A percentile compares a stretch with the other conserved stretches of the same genome.
phyloP scores from a whole-genome alignment of 2,329 filamentous ascomycete genomes.

The Sporothrix curviconia region DNA sequence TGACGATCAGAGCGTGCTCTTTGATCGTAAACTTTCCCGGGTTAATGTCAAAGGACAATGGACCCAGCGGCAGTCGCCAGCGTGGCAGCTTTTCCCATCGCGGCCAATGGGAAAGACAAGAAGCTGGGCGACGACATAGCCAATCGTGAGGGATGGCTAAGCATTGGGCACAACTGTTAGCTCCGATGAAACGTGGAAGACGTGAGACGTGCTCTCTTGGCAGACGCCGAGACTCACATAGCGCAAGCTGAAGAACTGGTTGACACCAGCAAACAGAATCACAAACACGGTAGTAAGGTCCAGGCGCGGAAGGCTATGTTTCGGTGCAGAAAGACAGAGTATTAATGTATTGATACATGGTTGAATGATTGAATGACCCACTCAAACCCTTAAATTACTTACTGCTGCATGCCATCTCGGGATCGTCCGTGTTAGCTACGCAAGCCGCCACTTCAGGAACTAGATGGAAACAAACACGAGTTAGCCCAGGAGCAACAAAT shows the following conservation, averaged over 20 bases:
- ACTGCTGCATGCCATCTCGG: constrained; percentile 13
- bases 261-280: constrained; percentile 13
- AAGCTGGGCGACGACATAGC: constrained; percentile 51
- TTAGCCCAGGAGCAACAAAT: neutral
- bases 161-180: neutral
- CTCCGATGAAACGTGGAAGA: neutral
- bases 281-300: constrained; percentile 15
- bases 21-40: constrained; percentile 53
- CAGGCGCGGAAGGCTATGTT: constrained; percentile 13
- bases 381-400: too few relatives aligned
- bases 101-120: constrained; percentile 51
- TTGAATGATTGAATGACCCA: too few relatives aligned
- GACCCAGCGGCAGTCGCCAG: constrained; percentile 32
- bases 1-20: constrained; percentile 52
- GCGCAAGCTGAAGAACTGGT: constrained; percentile 16
- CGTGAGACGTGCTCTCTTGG: neutral
- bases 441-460: constrained; percentile 15
- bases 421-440: constrained; percentile 16
- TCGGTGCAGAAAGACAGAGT: neutral
- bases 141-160: constrained; percentile 49
- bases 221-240: constrained; percentile 5
- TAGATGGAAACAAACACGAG: neutral
- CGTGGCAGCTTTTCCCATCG: constrained; percentile 47
- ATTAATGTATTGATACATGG: too few relatives aligned
- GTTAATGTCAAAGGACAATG: constrained; percentile 40